Evolutionary conservation across 2,329 filamentous ascomycete species (phyloP), one percentile per base, ranked within the genome.

Genomic region (Neonectria hederae): DNA sequence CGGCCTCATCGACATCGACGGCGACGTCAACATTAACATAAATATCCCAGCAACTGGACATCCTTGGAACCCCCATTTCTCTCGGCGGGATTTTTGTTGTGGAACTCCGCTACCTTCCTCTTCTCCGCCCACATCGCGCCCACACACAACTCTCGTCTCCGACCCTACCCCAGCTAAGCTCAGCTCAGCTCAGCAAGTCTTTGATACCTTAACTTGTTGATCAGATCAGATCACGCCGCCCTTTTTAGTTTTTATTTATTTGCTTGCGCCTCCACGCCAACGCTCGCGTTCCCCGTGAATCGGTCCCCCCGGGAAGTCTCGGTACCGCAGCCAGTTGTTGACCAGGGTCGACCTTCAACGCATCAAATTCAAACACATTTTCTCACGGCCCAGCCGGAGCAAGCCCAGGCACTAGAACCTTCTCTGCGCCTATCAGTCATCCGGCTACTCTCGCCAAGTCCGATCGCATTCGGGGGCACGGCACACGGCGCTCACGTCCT

Each of bases 21-120:
- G 19, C n/a, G 19, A 28, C 28, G 14, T 32, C 19, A 30, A 38
- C 30, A 11, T 28, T n/a, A 21, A 26, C 26, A 32, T 21, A 10
- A 13, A n/a, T 13, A 22, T 24, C 22, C 51, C 13, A 13, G 21
- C 14, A 28, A n/a, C 38, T 54, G 24, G 1, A 7, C 26, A 38
- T 38, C 42, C 32, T 35, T 26, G 43, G 22, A 24, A 46, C 24
- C 43, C 22, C 38, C n/a, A 46, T 35, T 32, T 17, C 40, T 11
- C n/a, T 40, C 30, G 49, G 54, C 40, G 54, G 54, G 8, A 38
- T 62, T 56, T 48, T 58, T 26, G n/a, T 49, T 40, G 46, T 26
- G 42, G 35, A 62, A 62, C 59, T 62, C 59, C 59, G 59, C 59
- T 45, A 38, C 46, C 40, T n/a, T 32, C 46, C 42, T 17, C 55